Evolutionary conservation across 2,329 filamentous ascomycete species (phyloP), one percentile per base, ranked within the genome.

Genomic region (Plectosphaerella cucumerina): DNA sequence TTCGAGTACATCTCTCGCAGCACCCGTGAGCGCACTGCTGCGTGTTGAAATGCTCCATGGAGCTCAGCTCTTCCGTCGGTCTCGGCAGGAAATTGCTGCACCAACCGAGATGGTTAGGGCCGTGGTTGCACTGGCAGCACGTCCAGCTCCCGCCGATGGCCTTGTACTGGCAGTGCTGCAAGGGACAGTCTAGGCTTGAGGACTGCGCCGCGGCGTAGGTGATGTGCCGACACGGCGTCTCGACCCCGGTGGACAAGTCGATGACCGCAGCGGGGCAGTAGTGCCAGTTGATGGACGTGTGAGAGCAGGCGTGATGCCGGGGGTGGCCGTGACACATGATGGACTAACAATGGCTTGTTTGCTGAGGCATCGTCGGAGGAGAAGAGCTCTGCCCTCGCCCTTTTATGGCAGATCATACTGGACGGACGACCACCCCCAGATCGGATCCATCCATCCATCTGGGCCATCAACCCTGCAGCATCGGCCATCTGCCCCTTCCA

Each of bases 311-410:
- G 56, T 81, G 78, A 55, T 68, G 67, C 47, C 76, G 73, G 50
- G 78, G 78, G 55, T 79, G 77, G 48, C 76, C 77, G 68, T 77
- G 71, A 57, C 78, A 81, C 78, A 81, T 81, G 21, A 60, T 66
- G 61, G 41, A 49, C 17, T 56, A 21, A 6, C n/a, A 18, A 42
- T 2, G 8, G 5, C 18, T 39, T 42, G n/a, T 17, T 18, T 18
- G 39, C 4, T 9, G 17, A 31, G 35, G 18, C 34, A 39, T 39
- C 14, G 12, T 2, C 5, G 9, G 18, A 15, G 12, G 8, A 17
- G 15, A 39, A 4, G 22, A 31, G 26, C 8, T 31, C 6, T 2
- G 4, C 26, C 6, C 4, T 3, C 26, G 8, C 26, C 26, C 26
- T 31, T 31, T 10, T 31, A 31, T 31, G 26, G 26, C 26, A 31